phyloP scores from a whole-genome alignment of 2,329 filamentous ascomycete genomes.

The Periconia macrospinosa region DNA sequence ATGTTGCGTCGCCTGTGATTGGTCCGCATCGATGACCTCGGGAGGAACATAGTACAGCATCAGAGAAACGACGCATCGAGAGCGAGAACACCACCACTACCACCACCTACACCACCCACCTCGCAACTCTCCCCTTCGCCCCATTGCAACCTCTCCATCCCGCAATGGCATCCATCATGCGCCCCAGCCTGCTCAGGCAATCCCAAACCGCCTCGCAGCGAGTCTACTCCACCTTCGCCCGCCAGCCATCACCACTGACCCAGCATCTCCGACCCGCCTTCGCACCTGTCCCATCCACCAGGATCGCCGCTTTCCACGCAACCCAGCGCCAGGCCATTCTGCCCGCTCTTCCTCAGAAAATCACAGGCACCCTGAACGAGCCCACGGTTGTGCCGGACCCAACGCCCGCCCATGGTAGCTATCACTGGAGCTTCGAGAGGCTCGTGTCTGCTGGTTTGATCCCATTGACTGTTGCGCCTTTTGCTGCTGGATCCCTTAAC shows the following conservation, averaged over 20 bases:
- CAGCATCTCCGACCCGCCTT: constrained; percentile 46
- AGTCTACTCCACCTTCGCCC: constrained; percentile 46
- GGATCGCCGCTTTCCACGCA: constrained; percentile 83
- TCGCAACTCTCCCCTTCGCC: constrained; percentile 9
- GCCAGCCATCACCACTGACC: constrained; percentile 28
- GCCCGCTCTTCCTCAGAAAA: constrained; percentile 82
- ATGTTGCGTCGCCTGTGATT: background rate
- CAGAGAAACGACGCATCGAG: background rate
- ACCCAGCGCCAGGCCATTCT: constrained; percentile 75
- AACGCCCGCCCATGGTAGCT: constrained; percentile 82
- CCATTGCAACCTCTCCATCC: background rate
- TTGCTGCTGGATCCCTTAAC: constrained; percentile 89
- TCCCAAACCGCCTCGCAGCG: constrained; percentile 48
- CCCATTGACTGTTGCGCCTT: constrained; percentile 86
- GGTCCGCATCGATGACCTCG: constrained; percentile 1
- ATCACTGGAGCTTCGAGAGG: constrained; percentile 97
- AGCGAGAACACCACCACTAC: background rate
- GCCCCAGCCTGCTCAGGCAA: constrained; percentile 54
- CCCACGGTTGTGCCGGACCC: constrained; percentile 73
- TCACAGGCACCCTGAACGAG: constrained; percentile 84
- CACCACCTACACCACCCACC: constrained; percentile 7
- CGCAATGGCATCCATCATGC: constrained; percentile 57
- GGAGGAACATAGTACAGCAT: background rate
- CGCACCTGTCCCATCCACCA: constrained; percentile 40
- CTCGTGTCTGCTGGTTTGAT: constrained; percentile 78